phyloP scores from a whole-genome alignment of 768 basidiomycete species.

The Pisolithus orientalis region DNA sequence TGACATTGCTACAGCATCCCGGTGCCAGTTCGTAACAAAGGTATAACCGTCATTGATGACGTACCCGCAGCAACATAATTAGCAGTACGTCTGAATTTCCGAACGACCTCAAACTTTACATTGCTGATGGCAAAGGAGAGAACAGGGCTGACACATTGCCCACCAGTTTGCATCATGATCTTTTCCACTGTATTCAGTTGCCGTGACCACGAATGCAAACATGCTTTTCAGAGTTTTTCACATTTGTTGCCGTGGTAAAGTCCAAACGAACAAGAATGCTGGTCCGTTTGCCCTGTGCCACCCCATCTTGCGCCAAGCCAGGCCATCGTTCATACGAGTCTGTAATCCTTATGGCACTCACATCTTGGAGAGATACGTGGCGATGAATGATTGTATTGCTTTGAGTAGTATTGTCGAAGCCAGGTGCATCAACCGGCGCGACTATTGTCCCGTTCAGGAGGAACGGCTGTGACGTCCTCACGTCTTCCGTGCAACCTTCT shows the following conservation, averaged over 20 bases:
- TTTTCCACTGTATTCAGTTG: too few relatives aligned
- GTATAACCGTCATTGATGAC: slow-evolving; percentile 7
- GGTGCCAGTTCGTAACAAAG: neutral
- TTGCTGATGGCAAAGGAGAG: slow-evolving; percentile 37
- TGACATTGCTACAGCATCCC: slow-evolving; percentile 52
- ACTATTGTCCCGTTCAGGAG: slow-evolving; percentile 33
- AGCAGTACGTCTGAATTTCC: slow-evolving; percentile 55
- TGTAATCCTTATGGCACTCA: neutral
- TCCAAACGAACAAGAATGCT: too few relatives aligned
- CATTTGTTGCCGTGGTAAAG: too few relatives aligned
- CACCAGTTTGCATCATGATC: too few relatives aligned
- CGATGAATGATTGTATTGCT: slow-evolving; percentile 39
- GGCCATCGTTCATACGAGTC: too few relatives aligned
- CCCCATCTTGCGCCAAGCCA: too few relatives aligned
- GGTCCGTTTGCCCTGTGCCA: too few relatives aligned
- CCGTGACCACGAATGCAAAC: too few relatives aligned
- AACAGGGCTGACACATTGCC: too few relatives aligned
- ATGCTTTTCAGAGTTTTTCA: too few relatives aligned
- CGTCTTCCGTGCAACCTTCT: slow-evolving; percentile 37
- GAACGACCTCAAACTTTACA: slow-evolving; percentile 46
- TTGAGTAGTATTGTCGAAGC: slow-evolving; percentile 44
- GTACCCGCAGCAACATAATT: slow-evolving; percentile 68
- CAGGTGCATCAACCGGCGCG: slow-evolving; percentile 47
- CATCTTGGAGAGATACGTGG: slow-evolving; percentile 17
- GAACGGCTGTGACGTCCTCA: slow-evolving; percentile 35